These are phyloP conservation scores for Medicago lupulina DNA, from an alignment of 306 rosid species.

Conservation along the genomic window DNA sequence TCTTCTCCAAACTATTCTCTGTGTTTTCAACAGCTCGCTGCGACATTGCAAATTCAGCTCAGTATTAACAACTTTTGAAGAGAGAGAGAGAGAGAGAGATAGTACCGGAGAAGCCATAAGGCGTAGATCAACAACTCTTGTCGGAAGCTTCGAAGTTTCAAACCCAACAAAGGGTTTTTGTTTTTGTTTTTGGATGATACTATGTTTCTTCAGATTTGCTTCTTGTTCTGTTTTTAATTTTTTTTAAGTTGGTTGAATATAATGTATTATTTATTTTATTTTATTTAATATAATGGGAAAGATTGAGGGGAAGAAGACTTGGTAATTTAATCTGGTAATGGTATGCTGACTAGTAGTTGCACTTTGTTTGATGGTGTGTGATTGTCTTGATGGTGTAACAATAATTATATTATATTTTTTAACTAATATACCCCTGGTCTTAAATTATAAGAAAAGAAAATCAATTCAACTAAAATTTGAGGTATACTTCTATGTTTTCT, in stretches of 20 bases:
- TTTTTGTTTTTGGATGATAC: slow-evolving; percentile 27
- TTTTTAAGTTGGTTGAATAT: not conserved
- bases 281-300: no score
- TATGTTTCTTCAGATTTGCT: slow-evolving; percentile 29
- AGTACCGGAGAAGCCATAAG: slow-evolving; percentile 83
- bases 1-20: slow-evolving; percentile 92
- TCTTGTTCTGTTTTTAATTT: not conserved
- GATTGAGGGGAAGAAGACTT: no score
- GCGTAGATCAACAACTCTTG: slow-evolving; percentile 51
- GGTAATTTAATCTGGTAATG: no score
- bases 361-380: no score
- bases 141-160: slow-evolving; percentile 17
- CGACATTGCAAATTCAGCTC: slow-evolving; percentile 35
- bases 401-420: no score
- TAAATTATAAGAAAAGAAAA: no score
- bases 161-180: slow-evolving; percentile 45
- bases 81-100: slow-evolving; percentile 15
- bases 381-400: no score
- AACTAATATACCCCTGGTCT: no score
- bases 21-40: slow-evolving; percentile 75
- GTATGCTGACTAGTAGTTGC: no score
- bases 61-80: slow-evolving; percentile 5
- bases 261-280: no score
- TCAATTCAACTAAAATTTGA: no score
- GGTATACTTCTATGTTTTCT: no score